Evolutionary conservation across 495 filamentous ascomycete genomes (phyloP).

Genomic region (Aspergillus biplanus): DNA sequence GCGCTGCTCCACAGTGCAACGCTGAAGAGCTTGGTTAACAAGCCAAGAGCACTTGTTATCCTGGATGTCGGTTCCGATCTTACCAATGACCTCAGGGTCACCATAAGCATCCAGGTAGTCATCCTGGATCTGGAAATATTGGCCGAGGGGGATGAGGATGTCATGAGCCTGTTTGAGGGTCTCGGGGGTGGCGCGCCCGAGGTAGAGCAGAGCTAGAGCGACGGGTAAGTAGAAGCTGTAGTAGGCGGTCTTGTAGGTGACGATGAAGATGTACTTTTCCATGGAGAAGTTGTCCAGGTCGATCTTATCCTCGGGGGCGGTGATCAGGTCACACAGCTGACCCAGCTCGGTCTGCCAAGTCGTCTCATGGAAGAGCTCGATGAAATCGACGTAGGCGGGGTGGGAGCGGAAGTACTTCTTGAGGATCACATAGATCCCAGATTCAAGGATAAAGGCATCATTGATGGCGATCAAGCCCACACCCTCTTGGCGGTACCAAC

Average conservation of each 20-base stretch:
- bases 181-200: slow-evolving; percentile 76
- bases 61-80: slow-evolving; percentile 97
- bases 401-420: slow-evolving; percentile 91
- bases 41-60: slow-evolving; percentile 99
- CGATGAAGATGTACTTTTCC: slow-evolving; percentile 97
- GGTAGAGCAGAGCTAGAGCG: slow-evolving; percentile 81
- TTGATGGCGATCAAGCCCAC: slow-evolving; percentile 97
- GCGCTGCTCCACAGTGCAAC: slow-evolving; percentile 79
- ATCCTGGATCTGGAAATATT: slow-evolving; percentile 99
- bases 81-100: slow-evolving; percentile 91
- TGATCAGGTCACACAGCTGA: slow-evolving; percentile 91
- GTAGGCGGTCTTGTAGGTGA: slow-evolving; percentile 98
- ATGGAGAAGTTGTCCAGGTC: slow-evolving; percentile 92
- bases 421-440: slow-evolving; percentile 84
- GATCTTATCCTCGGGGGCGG: slow-evolving; percentile 86
- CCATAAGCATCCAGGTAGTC: slow-evolving; percentile 99
- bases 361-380: slow-evolving; percentile 95
- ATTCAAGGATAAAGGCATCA: slow-evolving; percentile 95
- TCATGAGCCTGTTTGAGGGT: slow-evolving; percentile 86
- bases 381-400: slow-evolving; percentile 80
- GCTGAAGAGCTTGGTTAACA: slow-evolving; percentile 86
- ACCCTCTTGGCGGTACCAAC: slow-evolving; percentile 87
- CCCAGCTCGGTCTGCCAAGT: slow-evolving; percentile 93
- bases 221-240: slow-evolving; percentile 99
- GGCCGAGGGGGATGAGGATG: slow-evolving; percentile 96